Evolutionary conservation across 768 basidiomycete genomes (phyloP).

Genomic region (Calocera cornea): DNA sequence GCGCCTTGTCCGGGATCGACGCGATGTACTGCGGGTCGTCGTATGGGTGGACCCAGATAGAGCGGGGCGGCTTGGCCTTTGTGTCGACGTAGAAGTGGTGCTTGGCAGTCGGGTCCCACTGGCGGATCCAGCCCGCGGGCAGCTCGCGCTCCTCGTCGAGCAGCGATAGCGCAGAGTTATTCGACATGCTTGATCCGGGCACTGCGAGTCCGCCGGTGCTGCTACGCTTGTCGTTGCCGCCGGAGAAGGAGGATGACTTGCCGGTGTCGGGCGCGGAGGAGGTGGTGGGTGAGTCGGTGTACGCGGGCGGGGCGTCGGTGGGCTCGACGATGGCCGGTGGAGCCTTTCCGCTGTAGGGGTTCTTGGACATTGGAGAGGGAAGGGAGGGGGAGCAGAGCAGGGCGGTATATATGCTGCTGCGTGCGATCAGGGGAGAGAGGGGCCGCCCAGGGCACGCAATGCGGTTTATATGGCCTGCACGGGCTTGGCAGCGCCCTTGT

Average conservation of each 20-base stretch:
- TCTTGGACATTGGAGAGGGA: not conserved
- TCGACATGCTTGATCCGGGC: not conserved
- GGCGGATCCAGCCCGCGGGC: slow-evolving; percentile 17
- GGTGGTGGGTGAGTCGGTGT: not conserved
- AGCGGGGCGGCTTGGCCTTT: slow-evolving; percentile 11
- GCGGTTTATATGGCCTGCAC: too few species aligned
- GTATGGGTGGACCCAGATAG: slow-evolving; percentile 16
- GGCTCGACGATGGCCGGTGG: not conserved
- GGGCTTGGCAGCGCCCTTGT: too few species aligned
- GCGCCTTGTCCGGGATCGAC: slow-evolving; percentile 10
- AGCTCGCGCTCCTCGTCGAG: slow-evolving; percentile 14
- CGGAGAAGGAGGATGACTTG: not conserved
- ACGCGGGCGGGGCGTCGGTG: not conserved
- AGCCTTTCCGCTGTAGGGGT: not conserved
- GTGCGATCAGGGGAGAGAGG: not conserved
- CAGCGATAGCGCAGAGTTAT: not conserved
- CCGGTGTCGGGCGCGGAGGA: not conserved
- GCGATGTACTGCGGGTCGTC: slow-evolving; percentile 15
- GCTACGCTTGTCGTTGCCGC: not conserved
- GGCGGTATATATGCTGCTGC: not conserved
- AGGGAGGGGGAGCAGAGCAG: not conserved
- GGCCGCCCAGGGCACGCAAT: too few species aligned
- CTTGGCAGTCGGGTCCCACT: slow-evolving; percentile 13
- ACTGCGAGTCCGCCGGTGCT: not conserved
- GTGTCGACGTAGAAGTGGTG: slow-evolving; percentile 18